phyloP scores from a whole-genome alignment of 306 rosid species.

The Mimosa bimucronata region DNA sequence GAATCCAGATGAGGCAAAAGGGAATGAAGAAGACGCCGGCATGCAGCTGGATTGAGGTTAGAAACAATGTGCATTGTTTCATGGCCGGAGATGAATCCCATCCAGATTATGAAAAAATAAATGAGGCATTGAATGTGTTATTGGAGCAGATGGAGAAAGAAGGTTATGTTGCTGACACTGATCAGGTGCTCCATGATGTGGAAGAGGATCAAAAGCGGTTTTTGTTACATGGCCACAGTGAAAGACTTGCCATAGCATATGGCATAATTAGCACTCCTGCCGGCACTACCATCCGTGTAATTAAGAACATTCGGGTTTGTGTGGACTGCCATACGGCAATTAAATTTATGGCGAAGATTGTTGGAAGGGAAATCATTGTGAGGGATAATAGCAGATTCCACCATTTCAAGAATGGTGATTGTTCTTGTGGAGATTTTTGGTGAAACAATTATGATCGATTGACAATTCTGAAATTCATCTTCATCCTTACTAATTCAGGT shows the following conservation, averaged over 20 bases:
- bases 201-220: slow-evolving; percentile 61
- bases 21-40: slow-evolving; percentile 85
- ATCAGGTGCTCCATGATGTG: neutral
- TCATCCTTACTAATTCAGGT: too few relatives aligned
- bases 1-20: slow-evolving; percentile 57
- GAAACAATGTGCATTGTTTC: slow-evolving; percentile 68
- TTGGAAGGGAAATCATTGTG: slow-evolving; percentile 78
- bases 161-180: neutral
- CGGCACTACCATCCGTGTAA: slow-evolving; percentile 71
- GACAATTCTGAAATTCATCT: too few relatives aligned
- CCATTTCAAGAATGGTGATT: slow-evolving; percentile 70
- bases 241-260: slow-evolving; percentile 85
- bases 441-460: slow-evolving; percentile 38
- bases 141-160: slow-evolving; percentile 71
- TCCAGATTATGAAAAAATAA: slow-evolving; percentile 65
- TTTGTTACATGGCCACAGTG: slow-evolving; percentile 68
- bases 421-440: slow-evolving; percentile 79
- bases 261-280: slow-evolving; percentile 85
- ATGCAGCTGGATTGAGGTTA: slow-evolving; percentile 93
- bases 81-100: slow-evolving; percentile 82
- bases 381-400: slow-evolving; percentile 91
- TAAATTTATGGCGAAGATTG: slow-evolving; percentile 73
- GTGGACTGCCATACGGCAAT: slow-evolving; percentile 77
- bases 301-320: slow-evolving; percentile 81
- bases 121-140: slow-evolving; percentile 58